phyloP scores from a whole-genome alignment of 345 rosid species.

The Xanthoceras sorbifolium region DNA sequence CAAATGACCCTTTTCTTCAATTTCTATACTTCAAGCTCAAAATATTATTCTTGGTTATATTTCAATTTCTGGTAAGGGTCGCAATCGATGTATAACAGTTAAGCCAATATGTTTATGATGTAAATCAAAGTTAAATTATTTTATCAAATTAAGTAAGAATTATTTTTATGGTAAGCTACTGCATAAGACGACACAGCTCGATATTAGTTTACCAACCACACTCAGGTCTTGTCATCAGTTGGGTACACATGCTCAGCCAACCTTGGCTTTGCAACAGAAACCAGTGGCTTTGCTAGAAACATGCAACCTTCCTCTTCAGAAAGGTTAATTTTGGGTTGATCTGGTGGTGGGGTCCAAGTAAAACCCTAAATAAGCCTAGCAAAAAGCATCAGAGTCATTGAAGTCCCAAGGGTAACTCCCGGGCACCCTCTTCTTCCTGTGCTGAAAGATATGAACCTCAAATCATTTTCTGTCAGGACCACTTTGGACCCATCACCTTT shows the following conservation, averaged over 20 bases:
- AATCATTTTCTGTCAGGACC: constrained; percentile 39
- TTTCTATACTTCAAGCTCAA: too few relatives aligned
- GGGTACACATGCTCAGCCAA: constrained; percentile 36
- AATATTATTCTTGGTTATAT: too few relatives aligned
- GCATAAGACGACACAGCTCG: too few relatives aligned
- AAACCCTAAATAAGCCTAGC: constrained; percentile 58
- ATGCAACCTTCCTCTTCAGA: constrained; percentile 21
- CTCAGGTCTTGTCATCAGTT: neutral
- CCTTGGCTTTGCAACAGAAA: constrained; percentile 40
- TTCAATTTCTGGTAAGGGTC: too few relatives aligned
- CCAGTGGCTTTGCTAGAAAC: constrained; percentile 30
- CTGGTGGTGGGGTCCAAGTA: constrained; percentile 35
- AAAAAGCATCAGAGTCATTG: constrained; percentile 49
- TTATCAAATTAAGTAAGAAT: too few relatives aligned
- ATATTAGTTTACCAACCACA: too few relatives aligned
- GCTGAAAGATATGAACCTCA: constrained; percentile 53
- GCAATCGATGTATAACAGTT: too few relatives aligned
- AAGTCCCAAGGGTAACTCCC: constrained; percentile 37
- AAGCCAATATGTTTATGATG: too few relatives aligned
- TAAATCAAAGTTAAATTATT: too few relatives aligned
- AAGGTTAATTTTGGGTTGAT: constrained; percentile 15
- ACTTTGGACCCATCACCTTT: constrained; percentile 15
- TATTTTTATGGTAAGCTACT: too few relatives aligned
- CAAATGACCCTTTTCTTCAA: too few relatives aligned
- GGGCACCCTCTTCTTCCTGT: constrained; percentile 47